Base-by-base conservation (phyloP, 306 rosid species). In the Pyrus communis region DNA sequence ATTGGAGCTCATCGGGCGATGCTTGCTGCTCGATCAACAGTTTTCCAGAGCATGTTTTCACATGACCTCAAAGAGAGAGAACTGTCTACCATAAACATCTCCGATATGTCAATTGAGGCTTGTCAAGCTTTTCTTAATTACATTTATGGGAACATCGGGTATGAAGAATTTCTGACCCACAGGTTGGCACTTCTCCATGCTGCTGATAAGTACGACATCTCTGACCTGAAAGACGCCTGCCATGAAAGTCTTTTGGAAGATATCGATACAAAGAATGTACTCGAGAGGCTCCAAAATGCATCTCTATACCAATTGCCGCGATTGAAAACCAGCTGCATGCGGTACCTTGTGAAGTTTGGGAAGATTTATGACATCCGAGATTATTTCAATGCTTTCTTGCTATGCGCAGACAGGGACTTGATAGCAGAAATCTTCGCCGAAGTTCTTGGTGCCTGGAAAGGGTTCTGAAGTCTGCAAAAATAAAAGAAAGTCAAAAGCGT, bases 181-280 rank as follows among this genome's bases (percentile, higher is more conserved):
- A 82, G 99, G 77, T 78, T 96, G 5, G 86, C 89, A 70, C 98
- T 96, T 78, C 93, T 96, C 11, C 90, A 63, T 28, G 97, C 99
- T 8, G 97, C 99, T 7, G 98, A 96, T 67, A 92, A 96, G 82
- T 96, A 96, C 43, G 99, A 96, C 87, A 85, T 96, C 67, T 78
- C 88, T 31, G 98, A 96, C 75, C 81, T 96, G 49, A 92, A 89
- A 86, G 93, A 89, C 57, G 90, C 89, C 18, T 91, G 97, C 84
- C 99, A 92, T 73, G 98, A 92, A 43, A 96, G 99, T 71, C 97
- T 96, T 42, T 79, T 96, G 8, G 98, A 96, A 71, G 99, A 96
- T 77, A 92, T 96, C 64, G 98, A 96, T 78, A 43, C 92, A 7
- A 96, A 82, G 42, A 96, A 96, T 85, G 99, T 96, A 8, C 96